Evolutionary conservation across 1,284 basidiomycete species (phyloP), one percentile per base, ranked within the genome.

Genomic region (Cutaneotrichosporon cavernicola): DNA sequence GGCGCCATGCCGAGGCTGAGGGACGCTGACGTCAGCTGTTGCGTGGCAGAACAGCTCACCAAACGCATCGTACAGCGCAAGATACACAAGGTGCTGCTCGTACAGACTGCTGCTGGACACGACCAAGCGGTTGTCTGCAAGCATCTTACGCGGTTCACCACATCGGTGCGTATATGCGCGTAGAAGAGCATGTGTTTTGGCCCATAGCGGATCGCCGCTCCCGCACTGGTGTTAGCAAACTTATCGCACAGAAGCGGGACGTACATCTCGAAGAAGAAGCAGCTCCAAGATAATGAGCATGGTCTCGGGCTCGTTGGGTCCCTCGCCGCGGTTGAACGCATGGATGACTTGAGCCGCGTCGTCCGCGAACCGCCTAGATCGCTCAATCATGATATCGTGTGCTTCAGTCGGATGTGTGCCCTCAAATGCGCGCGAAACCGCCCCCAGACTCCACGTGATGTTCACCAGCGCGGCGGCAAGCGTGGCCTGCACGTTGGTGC

Each of bases 81-180:
- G 36, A 18, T 66, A 66, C 31, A 66, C 65, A 4, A 66, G 52
- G 18, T 66, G 65, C 36, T 66, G 62, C 21, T 61, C 65, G 1
- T 64, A 46, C 26, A 66, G 38, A n/a, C 62, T 61, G 55, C 59
- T 61, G 10, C 59, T 31, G 9, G 34, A 32, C 18, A 8, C 47
- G 22, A 52, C 22, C 5, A 51, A 56, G 9, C 62, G 43, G 40
- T 55, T 62, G 11, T 53, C 57, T 16, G 58, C 62, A 2, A 66
- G 51, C 56, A 66, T 53, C 32, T 49, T 30, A n/a, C 52, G 30
- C 4, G 60, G 59, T 2, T 62, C 65, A 51, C 65, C 65, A 6
- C 43, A 64, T 30, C 52, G 56, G 34, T 56, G 14, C 55, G 61
- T n/a, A 26, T 63, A 66, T 1, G 52, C 40, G 4, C 38, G 32